Conservation (phyloP, 768 basidiomycete genomes). For the Lentinula aciculospora region DNA sequence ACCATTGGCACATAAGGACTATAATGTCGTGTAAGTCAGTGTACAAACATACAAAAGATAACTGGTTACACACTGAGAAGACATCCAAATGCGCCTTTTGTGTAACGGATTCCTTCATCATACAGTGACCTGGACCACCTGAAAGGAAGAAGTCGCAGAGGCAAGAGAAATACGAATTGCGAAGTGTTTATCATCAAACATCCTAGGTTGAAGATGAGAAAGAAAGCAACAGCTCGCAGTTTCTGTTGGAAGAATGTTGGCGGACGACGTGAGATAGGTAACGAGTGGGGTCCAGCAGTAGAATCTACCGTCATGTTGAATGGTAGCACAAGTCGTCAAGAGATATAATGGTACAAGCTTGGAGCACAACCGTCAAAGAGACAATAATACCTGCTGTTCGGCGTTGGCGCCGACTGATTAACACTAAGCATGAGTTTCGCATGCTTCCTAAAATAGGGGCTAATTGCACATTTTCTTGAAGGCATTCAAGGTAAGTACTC, state of each 20-base stretch:
- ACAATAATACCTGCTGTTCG: neutral
- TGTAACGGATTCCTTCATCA: constrained; percentile 67
- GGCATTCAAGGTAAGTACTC: no score
- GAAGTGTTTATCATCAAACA: constrained; percentile 66
- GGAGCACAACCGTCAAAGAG: neutral
- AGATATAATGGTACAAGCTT: neutral
- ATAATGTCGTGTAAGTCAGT: neutral
- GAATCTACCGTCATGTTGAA: constrained; percentile 10
- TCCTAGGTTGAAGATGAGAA: constrained; percentile 53
- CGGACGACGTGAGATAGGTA: constrained; percentile 52
- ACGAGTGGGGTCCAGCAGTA: constrained; percentile 25
- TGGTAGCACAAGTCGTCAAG: no score
- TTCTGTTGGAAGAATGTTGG: constrained; percentile 47
- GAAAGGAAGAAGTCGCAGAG: constrained; percentile 62
- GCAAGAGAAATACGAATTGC: constrained; percentile 68
- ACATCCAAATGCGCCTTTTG: constrained; percentile 77
- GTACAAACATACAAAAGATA: neutral
- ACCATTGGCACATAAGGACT: constrained; percentile 81
- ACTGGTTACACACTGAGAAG: constrained; percentile 53
- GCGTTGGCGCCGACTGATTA: neutral
- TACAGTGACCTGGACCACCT: constrained; percentile 50
- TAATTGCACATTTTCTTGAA: no score
- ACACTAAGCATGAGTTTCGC: neutral
- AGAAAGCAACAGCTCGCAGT: constrained; percentile 45
- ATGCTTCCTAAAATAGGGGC: neutral